Percentiles rank a stretch among this genome's conserved stretches.
Evolutionary conservation across 1,284 basidiomycete species (phyloP).

Genomic region (Melampsora americana): DNA sequence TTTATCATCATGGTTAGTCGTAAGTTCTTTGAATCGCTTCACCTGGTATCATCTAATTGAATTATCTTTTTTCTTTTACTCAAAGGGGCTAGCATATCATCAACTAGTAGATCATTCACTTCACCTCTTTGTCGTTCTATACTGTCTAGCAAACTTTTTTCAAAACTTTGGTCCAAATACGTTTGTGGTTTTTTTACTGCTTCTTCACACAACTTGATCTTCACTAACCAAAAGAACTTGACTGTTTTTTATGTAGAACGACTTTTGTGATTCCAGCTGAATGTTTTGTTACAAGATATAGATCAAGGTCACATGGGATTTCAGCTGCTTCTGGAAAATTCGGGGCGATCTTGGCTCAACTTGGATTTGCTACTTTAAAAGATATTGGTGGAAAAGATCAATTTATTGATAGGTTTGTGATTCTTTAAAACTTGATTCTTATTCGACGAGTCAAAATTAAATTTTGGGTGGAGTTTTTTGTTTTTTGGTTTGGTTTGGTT

Average conservation of each 20-base stretch:
- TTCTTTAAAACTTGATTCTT: too few relatives aligned
- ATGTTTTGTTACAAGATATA: constrained; percentile 57
- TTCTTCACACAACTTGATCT: not conserved
- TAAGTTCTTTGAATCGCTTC: constrained; percentile 62
- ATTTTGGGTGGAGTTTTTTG: not conserved
- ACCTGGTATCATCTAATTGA: constrained; percentile 64
- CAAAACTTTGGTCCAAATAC: constrained; percentile 54
- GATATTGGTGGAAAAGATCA: constrained; percentile 41
- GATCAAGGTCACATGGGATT: constrained; percentile 78
- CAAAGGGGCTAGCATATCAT: constrained; percentile 55
- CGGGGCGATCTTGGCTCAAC: constrained; percentile 76
- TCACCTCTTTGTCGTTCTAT: constrained; percentile 61
- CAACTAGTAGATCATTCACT: constrained; percentile 55
- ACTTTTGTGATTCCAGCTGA: constrained; percentile 40
- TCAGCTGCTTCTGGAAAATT: constrained; percentile 72
- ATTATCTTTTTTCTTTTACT: constrained; percentile 57
- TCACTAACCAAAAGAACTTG: not conserved
- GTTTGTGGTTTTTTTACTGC: not conserved
- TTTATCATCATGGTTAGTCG: constrained; percentile 63
- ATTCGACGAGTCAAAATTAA: too few relatives aligned
- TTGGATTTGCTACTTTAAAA: constrained; percentile 51
- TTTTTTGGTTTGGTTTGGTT: not conserved
- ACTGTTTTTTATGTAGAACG: constrained; percentile 17
- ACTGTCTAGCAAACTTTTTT: constrained; percentile 58
- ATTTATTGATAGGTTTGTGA: constrained; percentile 32